These are phyloP conservation scores for Epichloe festucae DNA, from an alignment of 2,329 filamentous ascomycete genomes.

Conservation along the genomic window DNA sequence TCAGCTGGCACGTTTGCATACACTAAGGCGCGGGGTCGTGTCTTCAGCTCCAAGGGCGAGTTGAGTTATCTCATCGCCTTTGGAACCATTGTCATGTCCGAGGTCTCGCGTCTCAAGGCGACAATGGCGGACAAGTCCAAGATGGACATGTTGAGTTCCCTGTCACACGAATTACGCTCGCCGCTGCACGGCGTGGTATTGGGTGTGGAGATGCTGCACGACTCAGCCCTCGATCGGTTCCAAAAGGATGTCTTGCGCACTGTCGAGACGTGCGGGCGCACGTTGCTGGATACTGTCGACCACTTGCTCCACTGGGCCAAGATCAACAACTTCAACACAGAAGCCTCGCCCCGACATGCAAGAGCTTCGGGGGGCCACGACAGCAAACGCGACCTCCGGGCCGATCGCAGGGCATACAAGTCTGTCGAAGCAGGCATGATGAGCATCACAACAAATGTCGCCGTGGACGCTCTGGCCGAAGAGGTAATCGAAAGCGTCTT, in stretches of 20 bases:
- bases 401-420: not conserved
- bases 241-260: conserved; percentile 34
- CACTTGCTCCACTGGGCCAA: conserved; percentile 42
- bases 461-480: conserved; percentile 28
- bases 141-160: conserved; percentile 43
- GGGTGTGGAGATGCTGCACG: conserved; percentile 37
- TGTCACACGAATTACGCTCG: conserved; percentile 48
- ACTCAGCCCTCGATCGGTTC: conserved; percentile 32
- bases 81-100: conserved; percentile 41
- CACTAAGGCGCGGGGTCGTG: conserved; percentile 28
- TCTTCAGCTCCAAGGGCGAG: conserved; percentile 33
- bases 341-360: conserved; percentile 1
- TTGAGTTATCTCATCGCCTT: conserved; percentile 39
- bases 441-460: conserved; percentile 12
- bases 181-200: conserved; percentile 48
- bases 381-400: conserved; percentile 1
- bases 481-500: conserved; percentile 35
- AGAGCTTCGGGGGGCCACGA: not conserved
- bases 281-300: conserved; percentile 41
- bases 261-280: conserved; percentile 37
- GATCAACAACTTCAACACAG: conserved; percentile 27
- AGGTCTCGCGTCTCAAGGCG: conserved; percentile 34
- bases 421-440: conserved; percentile 8
- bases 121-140: conserved; percentile 33
- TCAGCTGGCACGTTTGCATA: conserved; percentile 37